phyloP scores from a whole-genome alignment of 2,329 filamentous ascomycete species.

The Amphichorda felina region DNA sequence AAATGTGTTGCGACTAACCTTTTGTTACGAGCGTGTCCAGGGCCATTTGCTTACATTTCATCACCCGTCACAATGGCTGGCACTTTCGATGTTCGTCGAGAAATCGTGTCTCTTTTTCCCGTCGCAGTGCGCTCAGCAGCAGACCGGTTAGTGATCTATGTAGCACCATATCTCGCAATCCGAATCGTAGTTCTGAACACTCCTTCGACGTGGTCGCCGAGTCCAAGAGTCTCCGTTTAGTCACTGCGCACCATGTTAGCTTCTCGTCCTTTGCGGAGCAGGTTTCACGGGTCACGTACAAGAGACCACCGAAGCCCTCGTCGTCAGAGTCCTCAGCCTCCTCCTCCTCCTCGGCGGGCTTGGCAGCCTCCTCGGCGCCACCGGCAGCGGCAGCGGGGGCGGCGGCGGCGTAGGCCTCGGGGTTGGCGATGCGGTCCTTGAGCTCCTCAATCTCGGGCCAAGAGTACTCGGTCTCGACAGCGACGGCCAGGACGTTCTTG shows the following conservation, averaged over 20 bases:
- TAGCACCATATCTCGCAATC: slow-evolving; percentile 30
- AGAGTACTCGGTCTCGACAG: slow-evolving; percentile 79
- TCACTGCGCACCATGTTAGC: slow-evolving; percentile 35
- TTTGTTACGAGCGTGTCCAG: slow-evolving; percentile 8
- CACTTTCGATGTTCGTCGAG: slow-evolving; percentile 2
- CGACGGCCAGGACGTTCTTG: slow-evolving; percentile 92
- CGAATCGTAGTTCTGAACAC: slow-evolving; percentile 15
- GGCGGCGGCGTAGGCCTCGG: slow-evolving; percentile 83
- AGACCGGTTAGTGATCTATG: slow-evolving; percentile 37
- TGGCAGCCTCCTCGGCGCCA: slow-evolving; percentile 36
- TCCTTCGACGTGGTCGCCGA: slow-evolving; percentile 23
- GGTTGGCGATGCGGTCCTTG: slow-evolving; percentile 99
- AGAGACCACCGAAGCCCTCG: slow-evolving; percentile 71
- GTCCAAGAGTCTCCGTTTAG: slow-evolving; percentile 31
- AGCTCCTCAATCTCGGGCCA: slow-evolving; percentile 96
- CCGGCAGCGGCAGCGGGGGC: slow-evolving; percentile 57
- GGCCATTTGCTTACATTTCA: too few species aligned
- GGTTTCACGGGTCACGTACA: slow-evolving; percentile 32
- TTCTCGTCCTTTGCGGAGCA: not conserved
- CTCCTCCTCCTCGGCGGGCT: slow-evolving; percentile 56
- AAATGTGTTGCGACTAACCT: slow-evolving; percentile 29
- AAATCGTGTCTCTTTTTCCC: slow-evolving; percentile 17
- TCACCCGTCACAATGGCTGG: slow-evolving; percentile 2
- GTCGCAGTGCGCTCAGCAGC: slow-evolving; percentile 22
- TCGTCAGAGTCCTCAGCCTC: slow-evolving; percentile 46